Evolutionary conservation across 2,329 filamentous ascomycete genomes (phyloP), one percentile per base, ranked within the genome.

Genomic region (Penicillium sp.): DNA sequence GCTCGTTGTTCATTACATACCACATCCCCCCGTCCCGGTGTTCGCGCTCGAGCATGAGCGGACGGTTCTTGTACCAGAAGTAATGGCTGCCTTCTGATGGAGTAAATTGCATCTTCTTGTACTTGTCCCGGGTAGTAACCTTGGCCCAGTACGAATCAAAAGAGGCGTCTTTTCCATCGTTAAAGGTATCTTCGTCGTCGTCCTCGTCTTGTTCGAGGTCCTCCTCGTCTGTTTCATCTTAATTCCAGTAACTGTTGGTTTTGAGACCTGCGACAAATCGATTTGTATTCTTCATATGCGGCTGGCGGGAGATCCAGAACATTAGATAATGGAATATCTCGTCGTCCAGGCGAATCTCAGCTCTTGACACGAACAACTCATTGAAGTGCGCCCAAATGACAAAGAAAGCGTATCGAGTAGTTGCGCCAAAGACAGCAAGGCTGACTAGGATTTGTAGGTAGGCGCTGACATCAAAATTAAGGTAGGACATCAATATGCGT

Each of bases 281-380:
- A 15, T 85, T 84, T 0, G 86, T 83, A 6, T 77, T 75, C 59
- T 82, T 80, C 21, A 85, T 80, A 62, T 89, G 89, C 4, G 75
- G 71, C 71, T 90, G 87, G 35, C 78, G 74, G 2, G 86, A 81
- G 2, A 90, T 81, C 88, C 88, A 90, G 27, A 80, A 80, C 86
- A 90, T 89, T 41, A 90, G 67, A 67, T 89, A 88, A 68, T 87
- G 87, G 76, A 89, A 90, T 56, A 89, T 84, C 69, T 90, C 88
- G 65, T 91, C 88, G 57, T 90, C 86, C 29, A 84, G 81, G 45
- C 86, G 82, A 40, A 91, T 83, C 64, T 87, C 84, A 19, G 87
- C 86, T 1, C 82, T 84, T 3, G 84, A 88, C 79, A 89, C 86
- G 64, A 88, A 81, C 65, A 88, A 77, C 6, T 75, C 66, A 42